These are phyloP conservation scores for Metarhizium album DNA, from an alignment of 2,329 filamentous ascomycete genomes.

Conservation along the genomic window DNA sequence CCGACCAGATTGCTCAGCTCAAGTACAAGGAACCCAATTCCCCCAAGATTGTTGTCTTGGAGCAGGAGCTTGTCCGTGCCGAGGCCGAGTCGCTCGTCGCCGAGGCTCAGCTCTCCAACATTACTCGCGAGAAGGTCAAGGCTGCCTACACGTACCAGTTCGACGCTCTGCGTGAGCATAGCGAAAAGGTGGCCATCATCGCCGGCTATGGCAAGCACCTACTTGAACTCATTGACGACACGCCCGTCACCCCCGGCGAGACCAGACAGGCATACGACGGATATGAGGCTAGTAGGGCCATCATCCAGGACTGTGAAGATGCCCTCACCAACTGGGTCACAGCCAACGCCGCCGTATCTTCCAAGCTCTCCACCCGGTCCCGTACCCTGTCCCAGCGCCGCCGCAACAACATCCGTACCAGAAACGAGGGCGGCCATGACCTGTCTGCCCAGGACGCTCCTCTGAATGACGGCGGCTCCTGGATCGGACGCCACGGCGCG, in stretches of 20 bases:
- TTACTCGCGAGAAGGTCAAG: constrained; percentile 98
- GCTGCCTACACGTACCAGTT: constrained; percentile 97
- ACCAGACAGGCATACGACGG: constrained; percentile 93
- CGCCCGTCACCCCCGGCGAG: constrained; percentile 92
- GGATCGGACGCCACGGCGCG: constrained; percentile 65
- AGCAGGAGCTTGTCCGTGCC: constrained; percentile 95
- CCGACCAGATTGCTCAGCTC: constrained; percentile 93
- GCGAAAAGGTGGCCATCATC: constrained; percentile 96
- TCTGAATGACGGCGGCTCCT: constrained; percentile 68
- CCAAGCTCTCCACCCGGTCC: constrained; percentile 77
- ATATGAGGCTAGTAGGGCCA: constrained; percentile 96
- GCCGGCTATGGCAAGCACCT: constrained; percentile 96
- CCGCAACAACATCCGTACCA: constrained; percentile 56
- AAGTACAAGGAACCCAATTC: constrained; percentile 99
- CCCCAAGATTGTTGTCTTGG: constrained; percentile 91
- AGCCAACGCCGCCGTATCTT: constrained; percentile 76
- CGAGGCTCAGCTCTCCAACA: constrained; percentile 96
- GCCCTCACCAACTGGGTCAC: constrained; percentile 94
- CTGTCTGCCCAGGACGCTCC: constrained; percentile 74
- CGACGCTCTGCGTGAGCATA: constrained; percentile 92
- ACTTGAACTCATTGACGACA: constrained; percentile 93
- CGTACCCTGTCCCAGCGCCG: constrained; percentile 81
- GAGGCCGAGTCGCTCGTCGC: constrained; percentile 98
- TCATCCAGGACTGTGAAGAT: constrained; percentile 98
- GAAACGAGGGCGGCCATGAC: constrained; percentile 65